phyloP scores from a whole-genome alignment of 108 stramenopile genomes.

The Fistulifera solaris region DNA sequence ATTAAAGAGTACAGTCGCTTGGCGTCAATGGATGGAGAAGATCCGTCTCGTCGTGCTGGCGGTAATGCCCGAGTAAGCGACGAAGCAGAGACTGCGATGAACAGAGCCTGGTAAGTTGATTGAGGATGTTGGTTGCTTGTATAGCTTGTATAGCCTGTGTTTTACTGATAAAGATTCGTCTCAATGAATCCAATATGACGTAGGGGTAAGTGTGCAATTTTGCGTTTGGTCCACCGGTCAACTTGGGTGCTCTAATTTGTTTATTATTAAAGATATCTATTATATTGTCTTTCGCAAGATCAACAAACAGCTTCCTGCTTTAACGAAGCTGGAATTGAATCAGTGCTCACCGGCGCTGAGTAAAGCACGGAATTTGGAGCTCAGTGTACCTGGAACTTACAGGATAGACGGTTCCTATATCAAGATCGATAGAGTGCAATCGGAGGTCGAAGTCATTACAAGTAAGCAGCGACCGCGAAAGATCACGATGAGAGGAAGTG shows the following conservation, averaged over 20 bases:
- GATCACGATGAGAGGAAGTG: constrained; percentile 89
- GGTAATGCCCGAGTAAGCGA: constrained; percentile 42
- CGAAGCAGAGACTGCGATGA: constrained; percentile 82
- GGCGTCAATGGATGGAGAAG: neutral
- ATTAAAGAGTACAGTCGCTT: constrained; percentile 36
- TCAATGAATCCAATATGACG: too few relatives aligned
- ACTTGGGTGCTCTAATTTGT: neutral
- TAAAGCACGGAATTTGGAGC: constrained; percentile 73
- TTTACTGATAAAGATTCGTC: too few relatives aligned
- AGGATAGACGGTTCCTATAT: constrained; percentile 82
- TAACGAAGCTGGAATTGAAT: constrained; percentile 83
- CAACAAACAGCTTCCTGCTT: constrained; percentile 84
- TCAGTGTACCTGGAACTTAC: constrained; percentile 98
- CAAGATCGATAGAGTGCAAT: constrained; percentile 84
- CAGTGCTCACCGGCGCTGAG: constrained; percentile 87
- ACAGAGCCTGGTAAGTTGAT: constrained; percentile 95
- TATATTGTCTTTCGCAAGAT: constrained; percentile 91
- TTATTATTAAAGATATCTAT: constrained; percentile 54
- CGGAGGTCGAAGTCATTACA: constrained; percentile 85
- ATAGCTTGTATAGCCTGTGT: neutral
- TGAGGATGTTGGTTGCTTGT: constrained; percentile 75
- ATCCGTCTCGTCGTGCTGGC: constrained; percentile 20
- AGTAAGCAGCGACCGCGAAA: constrained; percentile 98
- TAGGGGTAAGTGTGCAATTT: too few relatives aligned
- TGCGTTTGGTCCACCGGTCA: too few relatives aligned